Conservation (phyloP, 805 yeast genomes). For the Dipodascus geniculatus region DNA sequence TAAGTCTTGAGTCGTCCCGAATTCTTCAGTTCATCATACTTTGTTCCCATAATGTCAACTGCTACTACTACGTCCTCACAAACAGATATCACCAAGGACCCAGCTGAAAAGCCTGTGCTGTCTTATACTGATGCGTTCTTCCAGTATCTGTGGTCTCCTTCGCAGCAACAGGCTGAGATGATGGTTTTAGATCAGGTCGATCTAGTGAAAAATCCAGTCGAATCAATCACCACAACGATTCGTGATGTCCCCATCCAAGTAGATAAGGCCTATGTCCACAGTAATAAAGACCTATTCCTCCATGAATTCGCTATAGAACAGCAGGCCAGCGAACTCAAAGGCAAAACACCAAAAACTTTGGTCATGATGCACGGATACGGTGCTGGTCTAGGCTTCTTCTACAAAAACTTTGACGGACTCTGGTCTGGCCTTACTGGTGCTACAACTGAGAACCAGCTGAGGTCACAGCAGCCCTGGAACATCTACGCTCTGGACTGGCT, state of each 20-base stretch:
- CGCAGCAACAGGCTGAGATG: slow-evolving; percentile 22
- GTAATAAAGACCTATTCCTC: slow-evolving; percentile 41
- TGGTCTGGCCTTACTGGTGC: slow-evolving; percentile 35
- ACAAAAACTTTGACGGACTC: slow-evolving; percentile 44
- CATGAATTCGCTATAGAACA: slow-evolving; percentile 58
- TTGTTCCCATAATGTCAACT: background rate
- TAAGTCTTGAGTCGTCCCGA: too few relatives aligned
- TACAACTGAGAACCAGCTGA: background rate
- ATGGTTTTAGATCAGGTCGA: slow-evolving; percentile 41
- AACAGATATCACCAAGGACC: background rate
- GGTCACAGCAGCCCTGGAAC: slow-evolving; percentile 20
- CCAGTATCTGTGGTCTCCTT: slow-evolving; percentile 24
- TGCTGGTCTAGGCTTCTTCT: slow-evolving; percentile 62
- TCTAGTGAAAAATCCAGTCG: slow-evolving; percentile 12
- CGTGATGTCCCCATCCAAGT: slow-evolving; percentile 22
- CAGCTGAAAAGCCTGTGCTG: slow-evolving; percentile 1
- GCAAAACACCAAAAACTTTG: slow-evolving; percentile 20
- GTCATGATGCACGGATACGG: slow-evolving; percentile 74
- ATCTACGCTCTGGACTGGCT: slow-evolving; percentile 61
- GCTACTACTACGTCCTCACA: background rate
- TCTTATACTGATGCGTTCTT: slow-evolving; percentile 19
- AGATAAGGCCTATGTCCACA: slow-evolving; percentile 33
- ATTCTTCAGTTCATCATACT: too few relatives aligned
- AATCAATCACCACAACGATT: slow-evolving; percentile 1
- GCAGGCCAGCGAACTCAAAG: background rate